A percentile compares a stretch with the other conserved stretches of the same genome.
phyloP scores from a whole-genome alignment of 768 basidiomycete genomes.

The Calocybe cyanea region DNA sequence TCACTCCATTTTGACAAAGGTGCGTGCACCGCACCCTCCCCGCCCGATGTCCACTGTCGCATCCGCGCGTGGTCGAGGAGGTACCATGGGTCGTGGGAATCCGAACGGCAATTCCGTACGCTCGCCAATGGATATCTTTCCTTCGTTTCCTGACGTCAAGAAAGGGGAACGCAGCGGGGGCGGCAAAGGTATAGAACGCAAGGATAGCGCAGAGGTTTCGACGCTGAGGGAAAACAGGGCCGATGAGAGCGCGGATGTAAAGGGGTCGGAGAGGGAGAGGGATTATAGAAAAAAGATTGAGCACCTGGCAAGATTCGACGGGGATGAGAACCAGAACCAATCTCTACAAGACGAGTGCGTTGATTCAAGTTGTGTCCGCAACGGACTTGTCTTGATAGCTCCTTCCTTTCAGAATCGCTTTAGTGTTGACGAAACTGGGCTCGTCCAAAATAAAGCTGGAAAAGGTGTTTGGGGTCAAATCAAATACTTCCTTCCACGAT shows the following conservation, averaged over 20 bases:
- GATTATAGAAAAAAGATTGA: slow-evolving; percentile 38
- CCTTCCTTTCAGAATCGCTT: slow-evolving; percentile 62
- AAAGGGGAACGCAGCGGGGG: slow-evolving; percentile 53
- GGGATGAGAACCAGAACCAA: slow-evolving; percentile 28
- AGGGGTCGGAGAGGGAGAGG: too few species aligned
- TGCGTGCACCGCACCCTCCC: slow-evolving; percentile 41
- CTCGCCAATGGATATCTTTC: slow-evolving; percentile 52
- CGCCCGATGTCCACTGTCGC: neutral
- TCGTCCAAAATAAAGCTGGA: slow-evolving; percentile 79
- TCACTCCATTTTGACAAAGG: slow-evolving; percentile 67
- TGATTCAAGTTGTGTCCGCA: neutral
- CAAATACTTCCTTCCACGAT: too few species aligned
- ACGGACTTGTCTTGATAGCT: neutral
- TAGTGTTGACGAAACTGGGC: slow-evolving; percentile 62
- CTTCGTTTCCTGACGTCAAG: slow-evolving; percentile 73
- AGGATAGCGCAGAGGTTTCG: slow-evolving; percentile 44
- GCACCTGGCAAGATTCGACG: slow-evolving; percentile 24
- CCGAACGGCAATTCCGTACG: slow-evolving; percentile 44
- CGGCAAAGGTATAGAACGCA: slow-evolving; percentile 54
- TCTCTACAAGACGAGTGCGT: slow-evolving; percentile 72
- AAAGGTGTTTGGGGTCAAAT: slow-evolving; percentile 59
- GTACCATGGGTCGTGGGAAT: slow-evolving; percentile 46
- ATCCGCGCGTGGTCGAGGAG: slow-evolving; percentile 24
- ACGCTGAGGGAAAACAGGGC: slow-evolving; percentile 28
- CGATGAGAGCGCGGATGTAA: slow-evolving; percentile 12